Evolutionary conservation across 2,329 filamentous ascomycete species (phyloP).

Genomic region (Lecanicillium sp.): DNA sequence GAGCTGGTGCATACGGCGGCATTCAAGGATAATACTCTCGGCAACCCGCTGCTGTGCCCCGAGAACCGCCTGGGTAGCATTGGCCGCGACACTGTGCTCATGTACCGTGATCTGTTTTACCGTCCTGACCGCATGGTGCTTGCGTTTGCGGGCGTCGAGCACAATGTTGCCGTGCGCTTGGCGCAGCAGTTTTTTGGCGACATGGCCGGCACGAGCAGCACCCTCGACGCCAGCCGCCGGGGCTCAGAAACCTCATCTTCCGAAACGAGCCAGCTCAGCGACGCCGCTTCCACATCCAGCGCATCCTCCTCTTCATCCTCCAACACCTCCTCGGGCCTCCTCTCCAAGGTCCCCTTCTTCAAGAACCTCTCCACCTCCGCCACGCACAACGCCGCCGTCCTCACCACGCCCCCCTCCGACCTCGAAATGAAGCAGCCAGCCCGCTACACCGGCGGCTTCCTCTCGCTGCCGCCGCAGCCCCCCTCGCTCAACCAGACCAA

Average conservation of each 20-base stretch:
- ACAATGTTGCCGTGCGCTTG: constrained; percentile 69
- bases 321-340: constrained; percentile 50
- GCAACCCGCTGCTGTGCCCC: constrained; percentile 87
- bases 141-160: constrained; percentile 87
- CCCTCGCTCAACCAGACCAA: constrained; percentile 70
- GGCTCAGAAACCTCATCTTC: constrained; percentile 32
- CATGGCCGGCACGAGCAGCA: constrained; percentile 54
- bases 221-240: constrained; percentile 28
- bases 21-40: constrained; percentile 92
- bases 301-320: constrained; percentile 26
- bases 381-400: constrained; percentile 51
- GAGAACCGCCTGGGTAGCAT: constrained; percentile 73
- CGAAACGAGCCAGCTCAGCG: constrained; percentile 39
- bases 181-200: constrained; percentile 85
- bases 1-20: constrained; percentile 94
- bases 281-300: constrained; percentile 9
- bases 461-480: constrained; percentile 74
- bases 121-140: constrained; percentile 86
- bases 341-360: constrained; percentile 82
- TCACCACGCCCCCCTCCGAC: constrained; percentile 34
- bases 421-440: constrained; percentile 57
- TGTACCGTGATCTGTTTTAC: constrained; percentile 79
- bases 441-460: constrained; percentile 89
- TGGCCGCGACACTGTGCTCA: constrained; percentile 61
- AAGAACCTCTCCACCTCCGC: constrained; percentile 80